A percentile compares a stretch with the other conserved stretches of the same genome.
Conservation (phyloP, 805 yeast species). For the Metschnikowia amazonensis region DNA sequence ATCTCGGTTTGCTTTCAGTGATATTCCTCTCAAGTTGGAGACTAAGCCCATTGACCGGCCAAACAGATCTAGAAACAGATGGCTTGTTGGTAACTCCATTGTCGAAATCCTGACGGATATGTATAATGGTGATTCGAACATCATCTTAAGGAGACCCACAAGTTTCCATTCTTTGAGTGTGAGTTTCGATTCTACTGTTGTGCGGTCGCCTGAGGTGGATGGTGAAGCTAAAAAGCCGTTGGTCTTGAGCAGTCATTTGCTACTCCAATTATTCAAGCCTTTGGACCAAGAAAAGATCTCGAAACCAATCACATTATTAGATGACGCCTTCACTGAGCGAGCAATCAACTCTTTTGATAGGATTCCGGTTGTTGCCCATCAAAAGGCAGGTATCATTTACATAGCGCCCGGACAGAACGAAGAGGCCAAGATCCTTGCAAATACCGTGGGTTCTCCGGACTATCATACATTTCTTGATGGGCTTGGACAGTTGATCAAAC, state of each 20-base stretch:
- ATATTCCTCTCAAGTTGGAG: conserved; percentile 50
- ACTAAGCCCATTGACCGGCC: conserved; percentile 5
- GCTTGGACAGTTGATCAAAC: conserved; percentile 58
- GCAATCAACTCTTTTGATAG: conserved; percentile 66
- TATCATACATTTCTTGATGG: conserved; percentile 57
- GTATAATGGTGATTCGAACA: conserved; percentile 47
- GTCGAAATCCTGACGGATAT: conserved; percentile 53
- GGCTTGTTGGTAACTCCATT: conserved; percentile 61
- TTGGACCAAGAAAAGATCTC: conserved; percentile 28
- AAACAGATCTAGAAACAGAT: conserved; percentile 29
- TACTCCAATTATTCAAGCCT: conserved; percentile 50
- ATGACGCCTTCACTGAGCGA: conserved; percentile 41
- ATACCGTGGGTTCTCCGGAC: conserved; percentile 57
- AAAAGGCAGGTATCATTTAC: conserved; percentile 74
- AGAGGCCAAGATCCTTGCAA: conserved; percentile 63
- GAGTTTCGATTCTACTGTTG: conserved; percentile 7
- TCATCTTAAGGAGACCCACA: conserved; percentile 57
- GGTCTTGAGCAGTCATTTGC: conserved; percentile 38
- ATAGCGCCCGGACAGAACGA: conserved; percentile 62
- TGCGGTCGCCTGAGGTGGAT: conserved; percentile 6
- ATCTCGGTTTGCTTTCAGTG: conserved; percentile 60
- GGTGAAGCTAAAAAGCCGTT: conserved; percentile 11
- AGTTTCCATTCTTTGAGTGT: conserved; percentile 45
- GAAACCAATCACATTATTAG: conserved; percentile 50
- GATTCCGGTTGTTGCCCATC: conserved; percentile 72